Conservation (phyloP, 2,329 filamentous ascomycete species). For the Lasiodiplodia theobromae region DNA sequence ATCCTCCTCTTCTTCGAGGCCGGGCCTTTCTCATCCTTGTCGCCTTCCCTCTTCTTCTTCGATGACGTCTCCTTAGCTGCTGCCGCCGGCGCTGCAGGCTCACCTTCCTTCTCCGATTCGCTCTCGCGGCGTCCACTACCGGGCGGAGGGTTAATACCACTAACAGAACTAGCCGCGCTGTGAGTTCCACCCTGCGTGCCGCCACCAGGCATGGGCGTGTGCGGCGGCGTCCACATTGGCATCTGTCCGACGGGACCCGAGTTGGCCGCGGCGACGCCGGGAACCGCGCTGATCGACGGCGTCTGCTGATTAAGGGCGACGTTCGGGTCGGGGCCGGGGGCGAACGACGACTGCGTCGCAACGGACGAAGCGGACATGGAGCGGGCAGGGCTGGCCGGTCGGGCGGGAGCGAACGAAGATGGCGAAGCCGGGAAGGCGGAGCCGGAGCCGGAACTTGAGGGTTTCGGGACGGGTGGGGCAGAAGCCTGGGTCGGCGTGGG, state of each 20-base stretch:
- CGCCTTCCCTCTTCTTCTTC: slow-evolving; percentile 36
- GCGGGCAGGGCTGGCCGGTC: slow-evolving; percentile 79
- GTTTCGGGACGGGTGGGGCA: slow-evolving; percentile 46
- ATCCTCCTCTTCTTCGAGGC: slow-evolving; percentile 29
- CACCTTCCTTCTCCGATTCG: slow-evolving; percentile 39
- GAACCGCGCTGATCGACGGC: slow-evolving; percentile 78
- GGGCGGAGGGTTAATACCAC: slow-evolving; percentile 54
- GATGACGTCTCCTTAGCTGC: neutral
- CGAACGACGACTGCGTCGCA: slow-evolving; percentile 67
- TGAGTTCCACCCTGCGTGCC: slow-evolving; percentile 40
- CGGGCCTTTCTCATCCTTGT: slow-evolving; percentile 40
- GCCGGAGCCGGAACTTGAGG: slow-evolving; percentile 54
- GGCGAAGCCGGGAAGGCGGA: slow-evolving; percentile 64
- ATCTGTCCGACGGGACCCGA: slow-evolving; percentile 61
- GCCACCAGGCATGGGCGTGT: slow-evolving; percentile 68
- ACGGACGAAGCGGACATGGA: slow-evolving; percentile 88
- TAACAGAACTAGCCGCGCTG: slow-evolving; percentile 62
- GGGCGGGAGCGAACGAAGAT: slow-evolving; percentile 58
- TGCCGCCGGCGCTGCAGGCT: too few relatives aligned
- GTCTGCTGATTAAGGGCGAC: slow-evolving; percentile 77
- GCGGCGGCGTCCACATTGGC: slow-evolving; percentile 86
- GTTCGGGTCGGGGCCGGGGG: slow-evolving; percentile 44
- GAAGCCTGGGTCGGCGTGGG: slow-evolving; percentile 66
- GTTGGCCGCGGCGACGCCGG: slow-evolving; percentile 76
- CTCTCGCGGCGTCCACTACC: slow-evolving; percentile 40